Percentiles rank a stretch among this genome's conserved stretches.
Conservation (phyloP, 805 yeast genomes). For the Candida hungchunana region DNA sequence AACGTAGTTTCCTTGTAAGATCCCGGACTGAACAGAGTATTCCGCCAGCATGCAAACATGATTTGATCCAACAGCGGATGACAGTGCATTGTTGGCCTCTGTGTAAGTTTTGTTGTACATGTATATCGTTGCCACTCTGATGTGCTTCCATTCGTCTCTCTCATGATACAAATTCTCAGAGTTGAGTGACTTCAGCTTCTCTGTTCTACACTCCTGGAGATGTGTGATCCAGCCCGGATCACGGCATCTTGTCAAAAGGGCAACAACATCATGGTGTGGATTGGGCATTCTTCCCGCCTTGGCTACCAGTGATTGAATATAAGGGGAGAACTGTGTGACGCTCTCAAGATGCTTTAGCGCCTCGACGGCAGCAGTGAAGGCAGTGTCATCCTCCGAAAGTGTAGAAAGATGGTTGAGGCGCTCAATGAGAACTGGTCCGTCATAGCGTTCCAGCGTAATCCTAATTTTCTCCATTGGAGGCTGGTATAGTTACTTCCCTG, state of each 20-base stretch:
- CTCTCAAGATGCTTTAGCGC: constrained; percentile 19
- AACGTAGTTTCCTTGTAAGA: constrained; percentile 18
- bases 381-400: constrained; percentile 2
- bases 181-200: constrained; percentile 10
- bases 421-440: constrained; percentile 22
- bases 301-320: constrained; percentile 13
- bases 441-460: constrained; percentile 7
- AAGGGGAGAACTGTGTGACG: constrained; percentile 18
- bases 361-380: constrained; percentile 14
- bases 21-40: constrained; percentile 19
- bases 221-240: constrained; percentile 2
- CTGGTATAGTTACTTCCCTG: too few relatives aligned
- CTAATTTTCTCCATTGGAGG: too few relatives aligned
- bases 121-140: constrained; percentile 18
- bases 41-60: constrained; percentile 22
- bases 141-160: constrained; percentile 15
- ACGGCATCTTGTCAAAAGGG: background rate
- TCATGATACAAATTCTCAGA: constrained; percentile 25
- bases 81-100: constrained; percentile 21
- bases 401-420: constrained; percentile 16
- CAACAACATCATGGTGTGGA: constrained; percentile 2
- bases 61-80: constrained; percentile 13
- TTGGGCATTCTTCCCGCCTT: constrained; percentile 3
- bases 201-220: constrained; percentile 4
- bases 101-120: constrained; percentile 16